Conservation (phyloP, 208 protist species). For the Trypanosoma vivax region DNA sequence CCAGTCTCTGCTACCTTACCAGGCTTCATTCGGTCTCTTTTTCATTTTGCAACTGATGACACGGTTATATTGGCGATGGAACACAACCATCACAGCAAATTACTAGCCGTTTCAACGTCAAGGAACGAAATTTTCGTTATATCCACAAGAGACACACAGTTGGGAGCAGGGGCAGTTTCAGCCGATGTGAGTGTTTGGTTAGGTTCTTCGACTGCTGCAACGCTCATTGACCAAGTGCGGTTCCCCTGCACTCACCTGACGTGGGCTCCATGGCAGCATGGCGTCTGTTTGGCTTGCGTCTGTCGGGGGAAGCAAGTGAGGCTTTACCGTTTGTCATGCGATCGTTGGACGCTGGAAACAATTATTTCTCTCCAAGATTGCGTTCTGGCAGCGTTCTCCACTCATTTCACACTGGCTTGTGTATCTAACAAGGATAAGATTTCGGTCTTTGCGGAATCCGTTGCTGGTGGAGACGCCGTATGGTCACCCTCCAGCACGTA, state of each 20-base stretch:
- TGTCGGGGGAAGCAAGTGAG: slow-evolving; percentile 46
- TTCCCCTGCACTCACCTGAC: slow-evolving; percentile 55
- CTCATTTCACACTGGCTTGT: slow-evolving; percentile 64
- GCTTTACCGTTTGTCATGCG: slow-evolving; percentile 77
- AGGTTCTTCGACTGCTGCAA: slow-evolving; percentile 41
- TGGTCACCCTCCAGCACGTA: slow-evolving; percentile 17
- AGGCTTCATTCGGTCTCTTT: slow-evolving; percentile 60
- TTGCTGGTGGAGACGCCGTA: slow-evolving; percentile 2
- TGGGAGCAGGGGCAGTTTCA: slow-evolving; percentile 25
- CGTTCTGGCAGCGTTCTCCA: slow-evolving; percentile 51
- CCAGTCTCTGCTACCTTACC: no score
- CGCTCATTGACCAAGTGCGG: slow-evolving; percentile 48
- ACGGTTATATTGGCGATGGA: slow-evolving; percentile 77
- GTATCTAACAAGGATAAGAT: slow-evolving; percentile 44
- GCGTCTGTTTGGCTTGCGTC: slow-evolving; percentile 58
- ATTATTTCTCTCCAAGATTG: slow-evolving; percentile 40
- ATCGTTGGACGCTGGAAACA: slow-evolving; percentile 64
- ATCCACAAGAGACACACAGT: slow-evolving; percentile 49
- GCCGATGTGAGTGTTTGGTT: slow-evolving; percentile 49
- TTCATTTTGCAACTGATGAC: slow-evolving; percentile 70
- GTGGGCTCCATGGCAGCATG: slow-evolving; percentile 85
- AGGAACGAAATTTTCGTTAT: slow-evolving; percentile 69
- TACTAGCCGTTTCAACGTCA: slow-evolving; percentile 68
- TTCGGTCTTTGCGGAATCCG: slow-evolving; percentile 30
- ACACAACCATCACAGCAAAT: slow-evolving; percentile 79